Conservation (phyloP, 441 rosid species). For the Populus hybrid region DNA sequence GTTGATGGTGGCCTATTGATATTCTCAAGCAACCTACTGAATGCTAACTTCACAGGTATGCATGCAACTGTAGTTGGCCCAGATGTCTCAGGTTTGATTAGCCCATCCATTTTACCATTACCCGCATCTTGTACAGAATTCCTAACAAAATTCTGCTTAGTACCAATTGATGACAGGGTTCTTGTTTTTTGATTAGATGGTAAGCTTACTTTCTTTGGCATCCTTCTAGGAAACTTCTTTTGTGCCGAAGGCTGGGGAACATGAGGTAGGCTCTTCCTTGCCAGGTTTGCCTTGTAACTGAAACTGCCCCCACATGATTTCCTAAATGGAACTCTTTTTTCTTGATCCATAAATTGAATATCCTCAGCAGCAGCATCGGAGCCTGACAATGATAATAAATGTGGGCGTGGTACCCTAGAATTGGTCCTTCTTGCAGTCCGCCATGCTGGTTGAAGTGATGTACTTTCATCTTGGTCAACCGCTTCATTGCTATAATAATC, state of each 20-base stretch:
- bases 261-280: slow-evolving; percentile 42
- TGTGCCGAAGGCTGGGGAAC: slow-evolving; percentile 40
- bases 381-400: slow-evolving; percentile 42
- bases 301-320: slow-evolving; percentile 36
- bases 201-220: slow-evolving; percentile 51
- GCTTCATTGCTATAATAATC: slow-evolving; percentile 42
- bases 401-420: slow-evolving; percentile 72
- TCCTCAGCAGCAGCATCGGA: slow-evolving; percentile 38
- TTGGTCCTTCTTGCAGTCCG: slow-evolving; percentile 89
- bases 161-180: slow-evolving; percentile 71
- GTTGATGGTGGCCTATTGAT: slow-evolving; percentile 89
- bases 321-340: slow-evolving; percentile 38
- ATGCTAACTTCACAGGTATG: slow-evolving; percentile 94
- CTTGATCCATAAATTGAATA: slow-evolving; percentile 38
- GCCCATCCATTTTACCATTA: slow-evolving; percentile 43
- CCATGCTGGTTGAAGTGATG: slow-evolving; percentile 69
- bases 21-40: slow-evolving; percentile 97
- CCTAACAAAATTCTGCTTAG: slow-evolving; percentile 45
- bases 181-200: slow-evolving; percentile 76
- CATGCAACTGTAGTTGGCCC: slow-evolving; percentile 90
- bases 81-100: slow-evolving; percentile 62
- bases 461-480: slow-evolving; percentile 43
- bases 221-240: slow-evolving; percentile 49
- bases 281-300: slow-evolving; percentile 35
- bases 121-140: slow-evolving; percentile 28